Evolutionary conservation across 148 eudicot genomes (phyloP).

Genomic region (Rhododendron griersonianum): DNA sequence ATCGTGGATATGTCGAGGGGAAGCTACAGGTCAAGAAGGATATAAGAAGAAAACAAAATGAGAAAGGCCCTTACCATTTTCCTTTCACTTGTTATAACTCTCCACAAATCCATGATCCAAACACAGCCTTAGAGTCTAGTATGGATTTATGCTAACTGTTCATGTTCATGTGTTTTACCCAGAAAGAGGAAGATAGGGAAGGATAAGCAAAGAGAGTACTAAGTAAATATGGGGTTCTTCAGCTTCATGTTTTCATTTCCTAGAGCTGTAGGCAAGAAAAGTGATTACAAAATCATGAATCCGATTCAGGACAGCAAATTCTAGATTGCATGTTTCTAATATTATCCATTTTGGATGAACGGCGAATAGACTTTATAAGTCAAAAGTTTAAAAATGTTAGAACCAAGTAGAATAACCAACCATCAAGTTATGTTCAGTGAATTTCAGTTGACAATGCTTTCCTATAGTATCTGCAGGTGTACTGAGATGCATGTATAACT

Average conservation of each 20-base stretch:
- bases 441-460: slow-evolving; percentile 38
- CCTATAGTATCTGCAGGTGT: slow-evolving; percentile 41
- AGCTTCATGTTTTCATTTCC: neutral
- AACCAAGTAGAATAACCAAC: slow-evolving; percentile 32
- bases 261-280: neutral
- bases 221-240: neutral
- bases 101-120: neutral
- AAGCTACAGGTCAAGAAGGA: neutral
- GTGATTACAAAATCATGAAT: neutral
- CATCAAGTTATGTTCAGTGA: slow-evolving; percentile 44
- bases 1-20: neutral
- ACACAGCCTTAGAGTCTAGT: neutral
- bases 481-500: slow-evolving; percentile 53
- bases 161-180: neutral
- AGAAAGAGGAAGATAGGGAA: neutral
- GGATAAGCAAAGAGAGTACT: neutral
- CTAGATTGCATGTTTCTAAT: slow-evolving; percentile 1
- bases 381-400: neutral
- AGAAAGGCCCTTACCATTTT: neutral
- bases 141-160: neutral
- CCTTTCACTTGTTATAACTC: neutral
- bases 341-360: neutral
- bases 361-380: neutral
- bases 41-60: neutral
- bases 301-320: neutral